phyloP scores from a whole-genome alignment of 306 rosid species.

The Dalbergia cultrata region DNA sequence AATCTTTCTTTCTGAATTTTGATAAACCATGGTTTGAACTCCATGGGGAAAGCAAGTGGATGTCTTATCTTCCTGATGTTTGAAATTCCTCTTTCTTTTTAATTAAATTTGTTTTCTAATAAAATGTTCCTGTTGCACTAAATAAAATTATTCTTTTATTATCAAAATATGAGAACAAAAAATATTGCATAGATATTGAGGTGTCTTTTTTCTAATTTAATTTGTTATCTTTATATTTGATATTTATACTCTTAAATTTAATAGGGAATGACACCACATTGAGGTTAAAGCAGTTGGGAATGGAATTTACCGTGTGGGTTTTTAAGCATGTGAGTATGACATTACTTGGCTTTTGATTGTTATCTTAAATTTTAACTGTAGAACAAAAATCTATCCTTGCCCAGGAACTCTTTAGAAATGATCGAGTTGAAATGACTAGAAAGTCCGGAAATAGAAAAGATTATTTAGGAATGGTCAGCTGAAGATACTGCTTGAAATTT shows the following conservation, averaged over 20 bases:
- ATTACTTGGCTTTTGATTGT: conserved; percentile 43
- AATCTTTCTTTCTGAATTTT: conserved; percentile 25
- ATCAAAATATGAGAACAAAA: conserved; percentile 15
- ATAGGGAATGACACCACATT: conserved; percentile 88
- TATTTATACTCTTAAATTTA: conserved; percentile 41
- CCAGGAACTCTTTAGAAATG: not conserved
- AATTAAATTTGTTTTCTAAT: not conserved
- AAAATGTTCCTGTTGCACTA: conserved; percentile 2
- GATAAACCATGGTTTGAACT: conserved; percentile 2
- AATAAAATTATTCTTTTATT: conserved; percentile 5
- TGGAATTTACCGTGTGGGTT: conserved; percentile 99
- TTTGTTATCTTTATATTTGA: conserved; percentile 32
- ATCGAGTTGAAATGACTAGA: conserved; percentile 16
- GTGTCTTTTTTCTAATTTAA: conserved; percentile 14
- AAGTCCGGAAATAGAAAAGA: conserved; percentile 20
- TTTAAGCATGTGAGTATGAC: conserved; percentile 87
- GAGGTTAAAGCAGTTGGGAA: conserved; percentile 93
- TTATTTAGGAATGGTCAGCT: conserved; percentile 19
- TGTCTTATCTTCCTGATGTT: not conserved
- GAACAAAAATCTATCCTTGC: conserved; percentile 11
- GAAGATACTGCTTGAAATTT: conserved; percentile 27
- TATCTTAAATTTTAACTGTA: not conserved
- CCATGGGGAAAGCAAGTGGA: conserved; percentile 16
- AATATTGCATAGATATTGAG: conserved; percentile 33
- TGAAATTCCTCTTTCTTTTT: conserved; percentile 18